A percentile compares a stretch with the other conserved stretches of the same genome.
These are phyloP conservation scores for Ustilago crameri DNA, from an alignment of 1,284 basidiomycete genomes.

Conservation along the genomic window DNA sequence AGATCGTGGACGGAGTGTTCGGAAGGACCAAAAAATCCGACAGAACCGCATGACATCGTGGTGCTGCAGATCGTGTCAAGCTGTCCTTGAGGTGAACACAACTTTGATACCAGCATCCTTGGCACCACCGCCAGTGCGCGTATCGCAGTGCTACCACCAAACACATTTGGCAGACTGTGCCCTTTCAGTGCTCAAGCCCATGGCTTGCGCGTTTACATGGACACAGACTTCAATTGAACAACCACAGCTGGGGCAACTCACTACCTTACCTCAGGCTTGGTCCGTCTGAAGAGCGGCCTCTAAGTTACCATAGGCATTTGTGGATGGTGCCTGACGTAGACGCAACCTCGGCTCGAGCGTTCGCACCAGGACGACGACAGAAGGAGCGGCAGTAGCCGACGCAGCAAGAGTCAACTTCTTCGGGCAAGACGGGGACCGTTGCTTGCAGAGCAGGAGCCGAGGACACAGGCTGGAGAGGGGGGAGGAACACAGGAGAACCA, in stretches of 20 bases:
- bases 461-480: too few relatives aligned
- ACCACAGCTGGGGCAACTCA: background rate
- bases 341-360: constrained; percentile 20
- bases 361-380: background rate
- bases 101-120: background rate
- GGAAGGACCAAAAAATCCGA: background rate
- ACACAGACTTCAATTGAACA: too few relatives aligned
- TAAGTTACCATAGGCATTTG: too few relatives aligned
- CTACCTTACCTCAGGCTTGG: background rate
- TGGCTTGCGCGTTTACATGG: too few relatives aligned
- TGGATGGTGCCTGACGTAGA: constrained; percentile 23
- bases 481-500: too few relatives aligned
- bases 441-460: too few relatives aligned
- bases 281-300: background rate
- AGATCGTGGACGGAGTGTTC: background rate
- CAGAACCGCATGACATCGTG: background rate
- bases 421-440: too few relatives aligned
- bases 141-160: too few relatives aligned
- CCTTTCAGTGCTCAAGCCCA: too few relatives aligned
- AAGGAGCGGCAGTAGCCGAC: constrained; percentile 5
- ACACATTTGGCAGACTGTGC: too few relatives aligned
- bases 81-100: background rate
- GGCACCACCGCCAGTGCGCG: too few relatives aligned
- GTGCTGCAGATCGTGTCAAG: background rate
- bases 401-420: constrained; percentile 12